Conservation (phyloP, 2,329 filamentous ascomycete genomes). For the Fusarium sp. region DNA sequence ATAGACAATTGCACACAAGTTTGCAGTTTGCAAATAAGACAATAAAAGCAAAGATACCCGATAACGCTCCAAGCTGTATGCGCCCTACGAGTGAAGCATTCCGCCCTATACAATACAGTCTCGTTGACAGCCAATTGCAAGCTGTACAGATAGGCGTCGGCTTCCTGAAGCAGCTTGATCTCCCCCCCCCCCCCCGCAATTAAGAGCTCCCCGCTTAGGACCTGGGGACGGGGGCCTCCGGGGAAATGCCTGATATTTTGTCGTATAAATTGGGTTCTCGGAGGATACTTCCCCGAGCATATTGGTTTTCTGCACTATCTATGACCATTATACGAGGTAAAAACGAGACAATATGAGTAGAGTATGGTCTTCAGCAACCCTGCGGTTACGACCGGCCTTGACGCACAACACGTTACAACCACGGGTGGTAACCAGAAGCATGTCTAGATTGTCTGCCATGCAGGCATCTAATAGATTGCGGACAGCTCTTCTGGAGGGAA, state of each 20-base stretch:
- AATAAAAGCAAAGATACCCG: constrained; percentile 41
- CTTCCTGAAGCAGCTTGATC: constrained; percentile 25
- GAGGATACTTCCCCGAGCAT: not conserved
- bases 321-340: not conserved
- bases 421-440: constrained; percentile 7
- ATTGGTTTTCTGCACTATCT: constrained; percentile 2
- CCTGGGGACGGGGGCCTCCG: not conserved
- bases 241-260: not conserved
- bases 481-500: constrained; percentile 58
- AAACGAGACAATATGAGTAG: constrained; percentile 27
- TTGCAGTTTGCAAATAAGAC: constrained; percentile 25
- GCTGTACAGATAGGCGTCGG: constrained; percentile 1
- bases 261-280: constrained; percentile 7
- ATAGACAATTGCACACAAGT: constrained; percentile 36
- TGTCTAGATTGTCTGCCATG: constrained; percentile 46
- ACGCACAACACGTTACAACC: constrained; percentile 9
- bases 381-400: constrained; percentile 28
- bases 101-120: constrained; percentile 18
- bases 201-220: constrained; percentile 18
- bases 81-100: constrained; percentile 16
- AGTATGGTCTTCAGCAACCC: constrained; percentile 15
- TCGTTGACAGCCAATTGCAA: constrained; percentile 6
- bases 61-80: not conserved
- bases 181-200: constrained; percentile 38
- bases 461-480: constrained; percentile 59